phyloP scores from a whole-genome alignment of 1,139 yeast genomes.

The Candida glucosophila region DNA sequence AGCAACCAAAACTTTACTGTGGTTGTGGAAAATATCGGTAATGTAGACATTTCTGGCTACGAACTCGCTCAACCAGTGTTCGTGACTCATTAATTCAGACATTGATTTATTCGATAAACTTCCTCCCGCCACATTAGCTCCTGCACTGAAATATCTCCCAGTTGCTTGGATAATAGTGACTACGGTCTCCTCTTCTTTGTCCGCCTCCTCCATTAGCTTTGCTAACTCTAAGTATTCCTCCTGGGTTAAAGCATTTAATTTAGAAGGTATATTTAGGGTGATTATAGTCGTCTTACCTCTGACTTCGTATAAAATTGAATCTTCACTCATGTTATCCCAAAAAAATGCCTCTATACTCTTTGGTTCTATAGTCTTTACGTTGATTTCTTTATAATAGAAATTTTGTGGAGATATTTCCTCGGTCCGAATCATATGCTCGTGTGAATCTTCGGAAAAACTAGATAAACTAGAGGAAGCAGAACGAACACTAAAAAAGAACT shows the following conservation, averaged over 20 bases:
- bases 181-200: slow-evolving; percentile 53
- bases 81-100: slow-evolving; percentile 30
- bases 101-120: slow-evolving; percentile 15
- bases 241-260: slow-evolving; percentile 61
- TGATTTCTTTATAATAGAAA: too few relatives aligned
- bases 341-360: too few relatives aligned
- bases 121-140: slow-evolving; percentile 56
- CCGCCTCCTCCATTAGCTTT: slow-evolving; percentile 53
- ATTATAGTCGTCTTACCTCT: slow-evolving; percentile 53
- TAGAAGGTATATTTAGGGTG: slow-evolving; percentile 55
- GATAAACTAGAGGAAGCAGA: too few relatives aligned
- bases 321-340: too few relatives aligned
- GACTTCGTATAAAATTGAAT: slow-evolving; percentile 46
- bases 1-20: slow-evolving; percentile 61
- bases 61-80: slow-evolving; percentile 51
- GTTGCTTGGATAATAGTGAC: slow-evolving; percentile 63
- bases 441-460: too few relatives aligned
- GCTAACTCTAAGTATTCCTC: slow-evolving; percentile 61
- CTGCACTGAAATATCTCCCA: slow-evolving; percentile 78
- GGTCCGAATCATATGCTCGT: too few relatives aligned
- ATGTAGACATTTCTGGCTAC: slow-evolving; percentile 64
- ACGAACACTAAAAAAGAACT: too few relatives aligned
- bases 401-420: too few relatives aligned
- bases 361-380: too few relatives aligned
- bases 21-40: slow-evolving; percentile 63